Base-by-base conservation (phyloP, 164 flowering plant genomes). In the Vitis rotundifolia region DNA sequence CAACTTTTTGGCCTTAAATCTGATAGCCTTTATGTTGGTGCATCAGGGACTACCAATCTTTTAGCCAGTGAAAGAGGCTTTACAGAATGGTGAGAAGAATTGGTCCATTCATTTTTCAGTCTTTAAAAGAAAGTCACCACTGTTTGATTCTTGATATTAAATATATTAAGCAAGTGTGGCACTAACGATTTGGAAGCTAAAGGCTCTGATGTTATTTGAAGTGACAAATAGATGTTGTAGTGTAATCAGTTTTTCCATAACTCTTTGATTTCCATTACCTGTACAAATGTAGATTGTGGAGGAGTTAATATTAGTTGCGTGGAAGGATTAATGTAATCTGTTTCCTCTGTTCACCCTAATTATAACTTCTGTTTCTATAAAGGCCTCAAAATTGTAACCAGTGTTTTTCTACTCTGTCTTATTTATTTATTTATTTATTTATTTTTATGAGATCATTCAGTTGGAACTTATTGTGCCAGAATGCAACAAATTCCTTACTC, bases 1-100 rank as follows among this genome's bases (percentile, higher is more conserved):
- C 93, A 89, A 77, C 94, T 93, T 61, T 85, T 93, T 78, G 98
- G 97, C 70, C 85, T 95, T 65, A 84, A 84, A 49, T 93, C 99
- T 59, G 77, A 82, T 73, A 79, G 77, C 70, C 29, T 66, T 11
- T 80, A 78, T 68, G 65, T 61, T 76, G 88, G 87, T 61, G 75
- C 63, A 47, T 82, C 79, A 28, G 95, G 81, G 68, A 75, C 76
- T 51, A 78, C 71, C 51, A 77, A 48, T 58, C 76, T 90, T 61
- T 80, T 92, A 73, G 62, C 90, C 18, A 90, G 97, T 82, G 90
- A 83, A 77, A 89, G 78, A 73, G 98, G 99, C 72, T 93, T 95
- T 73, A 79, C 99, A 54, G 85, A 90, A 80, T 95, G 99, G 99
- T 95, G 78, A 81, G 87, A 58, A 22, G 58, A 69, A 6, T 37